Percentiles rank a stretch among this genome's conserved stretches.
phyloP scores from a whole-genome alignment of 148 eudicot genomes.

The Polygonum maritimum region DNA sequence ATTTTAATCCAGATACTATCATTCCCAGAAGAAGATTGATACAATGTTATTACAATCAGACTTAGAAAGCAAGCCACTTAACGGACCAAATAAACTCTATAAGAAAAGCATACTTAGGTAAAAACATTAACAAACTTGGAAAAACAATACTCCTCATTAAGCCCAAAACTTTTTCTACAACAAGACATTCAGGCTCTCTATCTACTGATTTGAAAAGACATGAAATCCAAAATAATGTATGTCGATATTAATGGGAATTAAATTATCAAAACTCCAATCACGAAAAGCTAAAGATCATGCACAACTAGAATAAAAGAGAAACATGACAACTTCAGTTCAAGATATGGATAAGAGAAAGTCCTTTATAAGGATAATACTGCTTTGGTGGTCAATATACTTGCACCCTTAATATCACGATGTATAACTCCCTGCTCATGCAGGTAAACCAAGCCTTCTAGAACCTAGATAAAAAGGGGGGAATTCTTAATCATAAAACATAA shows the following conservation, averaged over 20 bases:
- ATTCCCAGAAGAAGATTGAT: neutral
- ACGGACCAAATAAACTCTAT: neutral
- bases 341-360: neutral
- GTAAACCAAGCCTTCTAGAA: conserved; percentile 96
- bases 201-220: neutral
- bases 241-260: neutral
- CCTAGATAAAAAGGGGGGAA: conserved; percentile 27
- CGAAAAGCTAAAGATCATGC: neutral
- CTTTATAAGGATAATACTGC: conserved; percentile 44
- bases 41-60: neutral
- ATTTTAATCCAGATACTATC: neutral
- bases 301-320: neutral
- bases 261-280: neutral
- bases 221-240: neutral
- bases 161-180: neutral
- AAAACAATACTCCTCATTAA: neutral
- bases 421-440: conserved; percentile 99
- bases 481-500: conserved; percentile 12
- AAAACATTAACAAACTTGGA: neutral
- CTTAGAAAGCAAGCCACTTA: neutral
- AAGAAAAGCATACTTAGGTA: neutral
- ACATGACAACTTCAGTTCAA: neutral
- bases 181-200: neutral
- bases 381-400: conserved; percentile 92
- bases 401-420: conserved; percentile 99